Evolutionary conservation across 1,284 basidiomycete genomes (phyloP), one percentile per base, ranked within the genome.

Genomic region (Trichosporon sp.): DNA sequence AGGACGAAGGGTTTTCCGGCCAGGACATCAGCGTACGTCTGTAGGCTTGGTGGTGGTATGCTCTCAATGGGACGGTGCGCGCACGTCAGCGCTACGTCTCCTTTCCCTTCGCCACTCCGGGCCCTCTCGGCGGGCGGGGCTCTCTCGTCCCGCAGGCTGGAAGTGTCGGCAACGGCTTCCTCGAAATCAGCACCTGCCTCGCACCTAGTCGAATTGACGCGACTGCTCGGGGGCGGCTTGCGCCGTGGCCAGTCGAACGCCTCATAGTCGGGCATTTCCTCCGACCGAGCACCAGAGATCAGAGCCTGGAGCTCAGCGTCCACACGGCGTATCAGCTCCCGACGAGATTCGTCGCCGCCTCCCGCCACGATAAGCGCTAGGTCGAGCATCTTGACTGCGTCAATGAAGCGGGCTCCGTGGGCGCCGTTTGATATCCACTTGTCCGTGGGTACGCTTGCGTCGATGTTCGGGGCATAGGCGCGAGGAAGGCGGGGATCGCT

Each of bases 361-460:
- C 93, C 94, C 8, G 92, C 89, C 52, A 95, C 84, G 69, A 97
- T 88, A 68, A 95, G 88, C 1, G 89, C 88, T 70, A 83, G 83
- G 74, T 98, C 95, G 31, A 97, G 81, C 13, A 83, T 79, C 5
- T 82, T 80, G 36, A 95, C 83, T 4, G 65, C 61, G 1, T 69
- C 63, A 27, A 54, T 31, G 49, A 29, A 54, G 16, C 27, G 25
- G 5, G 49, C 25, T 16, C 49, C 49, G 25, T 54, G 7, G 27
- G 14, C 25, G 2, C 25, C 60, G 25, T 71, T 68, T 72, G 27
- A 62, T 46, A 16, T 34, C 52, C 44, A 21, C 56, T 16, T 13
- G 52, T 9, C 33, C 44, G 19, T 16, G 54, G 49, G 13, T 44
- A n/a, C 25, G 13, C 29, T 13, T 11, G 10, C 11, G 23, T 25